phyloP scores from a whole-genome alignment of 441 rosid species.

The Syzygium syzygioides region DNA sequence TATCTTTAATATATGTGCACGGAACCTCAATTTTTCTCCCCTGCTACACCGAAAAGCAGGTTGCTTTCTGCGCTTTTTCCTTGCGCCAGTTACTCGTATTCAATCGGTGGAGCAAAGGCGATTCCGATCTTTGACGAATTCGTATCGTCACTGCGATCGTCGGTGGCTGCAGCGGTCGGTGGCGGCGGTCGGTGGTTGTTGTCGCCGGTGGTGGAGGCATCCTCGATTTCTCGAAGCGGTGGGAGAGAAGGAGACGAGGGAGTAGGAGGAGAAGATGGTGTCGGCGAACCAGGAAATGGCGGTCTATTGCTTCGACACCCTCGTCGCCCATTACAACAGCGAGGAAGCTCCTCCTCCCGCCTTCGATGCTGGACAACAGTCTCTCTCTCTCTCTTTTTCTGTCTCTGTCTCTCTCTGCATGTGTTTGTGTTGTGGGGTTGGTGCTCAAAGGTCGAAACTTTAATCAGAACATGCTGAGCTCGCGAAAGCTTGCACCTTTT shows the following conservation, averaged over 20 bases:
- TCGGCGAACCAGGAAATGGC: slow-evolving; percentile 95
- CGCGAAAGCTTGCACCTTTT: not conserved
- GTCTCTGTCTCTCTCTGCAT: not conserved
- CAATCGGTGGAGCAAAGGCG: not conserved
- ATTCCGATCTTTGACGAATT: not conserved
- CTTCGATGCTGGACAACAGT: slow-evolving; percentile 83
- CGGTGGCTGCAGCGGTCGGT: not conserved
- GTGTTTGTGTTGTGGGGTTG: not conserved
- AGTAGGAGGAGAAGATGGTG: slow-evolving; percentile 45
- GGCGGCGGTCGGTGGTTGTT: not conserved
- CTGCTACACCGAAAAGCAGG: not conserved
- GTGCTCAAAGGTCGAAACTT: not conserved
- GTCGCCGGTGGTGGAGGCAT: not conserved
- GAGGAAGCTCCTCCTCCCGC: slow-evolving; percentile 85
- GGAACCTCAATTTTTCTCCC: not conserved
- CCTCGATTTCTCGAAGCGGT: not conserved
- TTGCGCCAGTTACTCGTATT: not conserved
- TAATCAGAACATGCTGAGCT: not conserved
- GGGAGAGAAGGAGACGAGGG: not conserved
- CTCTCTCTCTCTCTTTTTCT: not conserved
- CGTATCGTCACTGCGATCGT: not conserved
- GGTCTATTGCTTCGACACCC: slow-evolving; percentile 89
- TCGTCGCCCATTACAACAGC: slow-evolving; percentile 85
- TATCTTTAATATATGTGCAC: not conserved
- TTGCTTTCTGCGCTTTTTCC: not conserved